Evolutionary conservation across 768 basidiomycete species (phyloP).

Genomic region (Leccinum obscurum): DNA sequence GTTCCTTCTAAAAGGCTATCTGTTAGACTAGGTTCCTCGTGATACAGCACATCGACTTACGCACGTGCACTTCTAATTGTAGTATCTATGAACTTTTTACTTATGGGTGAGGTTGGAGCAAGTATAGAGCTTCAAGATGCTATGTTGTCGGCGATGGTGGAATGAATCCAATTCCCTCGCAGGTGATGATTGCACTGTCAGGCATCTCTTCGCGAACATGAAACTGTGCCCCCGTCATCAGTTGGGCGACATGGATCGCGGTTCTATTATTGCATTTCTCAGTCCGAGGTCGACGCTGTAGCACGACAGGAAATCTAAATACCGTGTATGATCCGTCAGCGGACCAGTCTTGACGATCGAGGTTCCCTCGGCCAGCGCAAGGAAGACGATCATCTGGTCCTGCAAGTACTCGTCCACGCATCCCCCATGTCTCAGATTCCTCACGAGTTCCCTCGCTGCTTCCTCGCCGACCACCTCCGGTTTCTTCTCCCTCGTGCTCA

Average conservation of each 20-base stretch:
- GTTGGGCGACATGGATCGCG: slow-evolving; percentile 73
- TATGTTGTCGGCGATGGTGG: slow-evolving; percentile 11
- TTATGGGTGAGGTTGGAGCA: background rate
- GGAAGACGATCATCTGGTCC: slow-evolving; percentile 79
- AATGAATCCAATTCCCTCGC: slow-evolving; percentile 65
- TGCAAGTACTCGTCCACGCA: slow-evolving; percentile 71
- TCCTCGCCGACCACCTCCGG: slow-evolving; percentile 53
- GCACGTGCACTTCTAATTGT: slow-evolving; percentile 22
- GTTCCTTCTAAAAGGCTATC: too few relatives aligned
- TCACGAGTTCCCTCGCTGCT: slow-evolving; percentile 59
- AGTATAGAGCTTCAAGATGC: background rate
- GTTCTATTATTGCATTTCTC: slow-evolving; percentile 39
- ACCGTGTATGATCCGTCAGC: slow-evolving; percentile 70
- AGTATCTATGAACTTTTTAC: slow-evolving; percentile 16
- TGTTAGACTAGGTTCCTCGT: slow-evolving; percentile 18
- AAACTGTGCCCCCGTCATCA: slow-evolving; percentile 68
- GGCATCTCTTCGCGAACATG: slow-evolving; percentile 44
- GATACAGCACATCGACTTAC: slow-evolving; percentile 18
- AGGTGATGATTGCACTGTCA: slow-evolving; percentile 49
- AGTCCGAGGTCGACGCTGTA: background rate
- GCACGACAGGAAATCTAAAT: slow-evolving; percentile 9
- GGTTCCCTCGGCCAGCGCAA: slow-evolving; percentile 67
- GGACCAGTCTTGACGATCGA: slow-evolving; percentile 59
- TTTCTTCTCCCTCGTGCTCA: slow-evolving; percentile 51
- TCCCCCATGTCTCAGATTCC: slow-evolving; percentile 61